These are phyloP conservation scores for Hortiboletus flavorubellus DNA, from an alignment of 768 basidiomycete species.

Conservation along the genomic window DNA sequence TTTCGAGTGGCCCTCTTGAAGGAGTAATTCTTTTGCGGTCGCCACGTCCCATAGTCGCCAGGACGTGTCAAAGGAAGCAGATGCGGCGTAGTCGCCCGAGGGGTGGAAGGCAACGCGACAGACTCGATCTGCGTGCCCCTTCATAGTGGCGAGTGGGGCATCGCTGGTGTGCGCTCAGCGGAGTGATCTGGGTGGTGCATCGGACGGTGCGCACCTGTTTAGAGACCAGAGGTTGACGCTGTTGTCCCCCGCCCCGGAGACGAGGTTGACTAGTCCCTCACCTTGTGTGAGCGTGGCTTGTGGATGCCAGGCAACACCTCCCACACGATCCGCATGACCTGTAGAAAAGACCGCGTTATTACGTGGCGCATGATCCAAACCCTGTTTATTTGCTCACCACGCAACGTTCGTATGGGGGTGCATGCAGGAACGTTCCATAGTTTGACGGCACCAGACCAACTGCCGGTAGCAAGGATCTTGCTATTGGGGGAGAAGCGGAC, in stretches of 20 bases:
- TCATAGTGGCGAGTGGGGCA: constrained; percentile 76
- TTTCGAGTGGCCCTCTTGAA: constrained; percentile 97
- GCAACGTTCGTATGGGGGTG: constrained; percentile 68
- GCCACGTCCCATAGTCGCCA: constrained; percentile 97
- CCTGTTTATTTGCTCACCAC: constrained; percentile 47
- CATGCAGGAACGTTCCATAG: constrained; percentile 95
- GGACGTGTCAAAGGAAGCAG: constrained; percentile 94
- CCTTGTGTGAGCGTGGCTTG: constrained; percentile 74
- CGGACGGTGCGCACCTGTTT: constrained; percentile 51
- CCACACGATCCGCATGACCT: constrained; percentile 90
- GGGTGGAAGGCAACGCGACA: constrained; percentile 97
- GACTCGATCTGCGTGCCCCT: constrained; percentile 87
- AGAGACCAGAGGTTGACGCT: constrained; percentile 88
- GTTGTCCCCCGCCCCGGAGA: constrained; percentile 87
- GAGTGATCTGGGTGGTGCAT: not conserved
- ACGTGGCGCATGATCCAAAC: not conserved
- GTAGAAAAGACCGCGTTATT: constrained; percentile 7
- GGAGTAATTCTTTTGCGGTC: constrained; percentile 72
- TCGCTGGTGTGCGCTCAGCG: constrained; percentile 50
- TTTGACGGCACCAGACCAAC: constrained; percentile 95
- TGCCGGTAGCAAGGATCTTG: constrained; percentile 83
- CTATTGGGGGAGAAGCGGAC: constrained; percentile 95
- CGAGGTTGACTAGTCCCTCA: constrained; percentile 72
- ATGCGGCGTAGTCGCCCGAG: constrained; percentile 89
- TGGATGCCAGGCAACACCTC: constrained; percentile 98